Evolutionary conservation across 73 alveolate genomes (phyloP).

Genomic region (Tetrahymena thermophila): DNA sequence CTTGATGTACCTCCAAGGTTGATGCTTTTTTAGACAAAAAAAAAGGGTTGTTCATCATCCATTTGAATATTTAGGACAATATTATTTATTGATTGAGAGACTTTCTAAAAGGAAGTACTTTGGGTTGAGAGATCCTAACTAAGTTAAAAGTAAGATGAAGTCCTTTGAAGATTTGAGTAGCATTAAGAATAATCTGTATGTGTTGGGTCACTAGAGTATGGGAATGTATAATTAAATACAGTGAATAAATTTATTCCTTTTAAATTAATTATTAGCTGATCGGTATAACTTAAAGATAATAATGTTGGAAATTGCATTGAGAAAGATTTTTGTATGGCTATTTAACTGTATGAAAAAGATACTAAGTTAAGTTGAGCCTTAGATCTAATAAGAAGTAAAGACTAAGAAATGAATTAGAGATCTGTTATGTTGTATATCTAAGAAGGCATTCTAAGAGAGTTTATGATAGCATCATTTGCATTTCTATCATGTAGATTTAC

Average conservation of each 20-base stretch:
- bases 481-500: neutral
- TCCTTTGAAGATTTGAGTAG: neutral
- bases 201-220: neutral
- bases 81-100: neutral
- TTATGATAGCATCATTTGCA: neutral
- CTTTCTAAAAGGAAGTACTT: neutral
- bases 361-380: neutral
- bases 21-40: neutral
- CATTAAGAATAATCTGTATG: neutral
- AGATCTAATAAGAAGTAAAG: neutral
- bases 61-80: neutral
- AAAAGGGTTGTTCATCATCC: neutral
- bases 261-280: neutral
- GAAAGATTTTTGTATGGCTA: neutral
- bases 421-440: neutral
- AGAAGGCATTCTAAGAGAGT: neutral
- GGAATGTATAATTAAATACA: neutral
- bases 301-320: neutral
- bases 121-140: neutral
- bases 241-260: neutral
- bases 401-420: neutral
- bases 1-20: neutral
- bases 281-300: neutral
- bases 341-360: neutral
- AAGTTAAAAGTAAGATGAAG: neutral